Percentiles rank a stretch among this genome's conserved stretches.
phyloP scores from a whole-genome alignment of 768 basidiomycete genomes.

The Auricularia heimuer region DNA sequence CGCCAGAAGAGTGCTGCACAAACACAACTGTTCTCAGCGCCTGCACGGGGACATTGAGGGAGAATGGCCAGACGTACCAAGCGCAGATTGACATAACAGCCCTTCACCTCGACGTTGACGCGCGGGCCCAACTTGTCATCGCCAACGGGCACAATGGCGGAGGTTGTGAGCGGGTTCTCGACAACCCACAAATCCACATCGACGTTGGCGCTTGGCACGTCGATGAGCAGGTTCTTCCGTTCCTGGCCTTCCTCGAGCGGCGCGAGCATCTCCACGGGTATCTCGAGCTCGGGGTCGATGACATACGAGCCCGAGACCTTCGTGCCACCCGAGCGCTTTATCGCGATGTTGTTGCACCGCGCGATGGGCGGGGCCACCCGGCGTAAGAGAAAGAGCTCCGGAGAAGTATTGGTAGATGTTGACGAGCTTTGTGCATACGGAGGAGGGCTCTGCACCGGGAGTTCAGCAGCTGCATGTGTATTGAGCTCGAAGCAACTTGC shows the following conservation, averaged over 20 bases:
- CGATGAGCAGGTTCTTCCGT: not conserved
- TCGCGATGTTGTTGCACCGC: not conserved
- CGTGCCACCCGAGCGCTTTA: not conserved
- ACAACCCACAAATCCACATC: not conserved
- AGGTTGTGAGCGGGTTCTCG: not conserved
- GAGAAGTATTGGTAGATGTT: no score
- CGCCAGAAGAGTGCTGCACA: not conserved
- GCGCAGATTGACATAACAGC: not conserved
- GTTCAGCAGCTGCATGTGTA: no score
- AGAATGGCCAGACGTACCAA: not conserved
- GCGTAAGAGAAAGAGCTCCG: not conserved
- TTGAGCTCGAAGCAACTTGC: no score
- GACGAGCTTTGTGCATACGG: no score
- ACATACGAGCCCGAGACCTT: not conserved
- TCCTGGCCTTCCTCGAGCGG: not conserved
- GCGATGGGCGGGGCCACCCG: not conserved
- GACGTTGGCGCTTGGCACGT: not conserved
- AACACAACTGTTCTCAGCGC: no score
- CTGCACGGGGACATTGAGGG: not conserved
- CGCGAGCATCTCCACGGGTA: not conserved
- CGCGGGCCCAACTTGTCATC: not conserved
- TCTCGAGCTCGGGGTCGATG: conserved; percentile 1
- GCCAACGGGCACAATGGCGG: not conserved
- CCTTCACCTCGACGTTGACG: not conserved
- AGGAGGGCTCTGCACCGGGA: no score